Conservation (phyloP, 192 early-diverging fungal species). For the Podila epicladia region DNA sequence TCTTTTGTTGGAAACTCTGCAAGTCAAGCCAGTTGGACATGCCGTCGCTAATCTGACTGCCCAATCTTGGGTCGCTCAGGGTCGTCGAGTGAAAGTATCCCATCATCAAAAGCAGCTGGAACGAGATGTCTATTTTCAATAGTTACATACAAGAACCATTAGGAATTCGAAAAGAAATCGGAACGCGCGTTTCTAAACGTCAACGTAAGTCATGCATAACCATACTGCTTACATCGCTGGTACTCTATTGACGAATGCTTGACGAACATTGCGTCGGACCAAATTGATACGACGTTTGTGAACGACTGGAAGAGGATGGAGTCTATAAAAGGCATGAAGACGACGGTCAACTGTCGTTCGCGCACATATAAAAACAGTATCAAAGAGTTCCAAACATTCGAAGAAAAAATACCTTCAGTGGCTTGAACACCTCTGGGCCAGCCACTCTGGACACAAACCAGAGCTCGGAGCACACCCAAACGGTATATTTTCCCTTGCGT, state of each 20-base stretch:
- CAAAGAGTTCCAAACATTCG: neutral
- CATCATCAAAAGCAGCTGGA: constrained; percentile 26
- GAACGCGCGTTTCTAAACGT: neutral
- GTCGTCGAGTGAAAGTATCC: constrained; percentile 20
- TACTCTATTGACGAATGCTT: constrained; percentile 36
- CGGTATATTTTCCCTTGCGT: constrained; percentile 28
- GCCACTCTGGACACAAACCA: constrained; percentile 45
- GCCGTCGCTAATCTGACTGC: constrained; percentile 9
- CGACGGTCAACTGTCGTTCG: neutral
- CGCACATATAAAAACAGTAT: neutral
- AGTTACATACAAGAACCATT: neutral
- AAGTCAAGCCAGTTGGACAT: constrained; percentile 38
- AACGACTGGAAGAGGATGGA: constrained; percentile 19
- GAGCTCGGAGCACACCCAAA: constrained; percentile 9
- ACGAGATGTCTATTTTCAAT: constrained; percentile 22
- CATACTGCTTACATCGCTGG: constrained; percentile 28
- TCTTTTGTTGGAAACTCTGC: constrained; percentile 22
- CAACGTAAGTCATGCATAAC: neutral
- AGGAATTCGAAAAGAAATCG: neutral
- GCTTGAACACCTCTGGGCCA: constrained; percentile 25
- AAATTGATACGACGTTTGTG: constrained; percentile 24
- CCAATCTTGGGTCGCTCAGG: constrained; percentile 12
- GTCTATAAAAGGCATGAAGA: constrained; percentile 4
- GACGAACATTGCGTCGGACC: constrained; percentile 42
- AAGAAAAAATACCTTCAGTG: constrained; percentile 14